These are phyloP conservation scores for Leptodermis oblonga DNA, from an alignment of 257 asterid species.

Conservation along the genomic window DNA sequence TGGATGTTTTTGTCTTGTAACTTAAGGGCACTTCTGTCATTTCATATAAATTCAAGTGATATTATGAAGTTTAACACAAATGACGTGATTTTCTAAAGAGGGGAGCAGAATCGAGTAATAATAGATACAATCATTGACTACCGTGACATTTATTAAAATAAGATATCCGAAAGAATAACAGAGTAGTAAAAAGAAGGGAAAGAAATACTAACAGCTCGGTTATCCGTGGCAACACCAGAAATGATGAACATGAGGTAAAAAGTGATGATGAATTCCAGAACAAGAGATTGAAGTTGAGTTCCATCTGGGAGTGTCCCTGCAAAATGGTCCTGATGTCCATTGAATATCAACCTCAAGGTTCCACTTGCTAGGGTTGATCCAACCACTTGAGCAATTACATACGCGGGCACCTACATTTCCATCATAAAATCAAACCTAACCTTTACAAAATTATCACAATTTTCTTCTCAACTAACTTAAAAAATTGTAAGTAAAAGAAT, in stretches of 20 bases:
- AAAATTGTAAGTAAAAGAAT: no score
- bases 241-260: constrained; percentile 91
- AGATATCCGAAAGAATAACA: no score
- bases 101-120: no score
- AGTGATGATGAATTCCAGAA: constrained; percentile 74
- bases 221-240: constrained; percentile 89
- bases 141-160: no score
- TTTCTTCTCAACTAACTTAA: neutral
- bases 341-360: constrained; percentile 63
- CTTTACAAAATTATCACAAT: neutral
- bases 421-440: constrained; percentile 11
- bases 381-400: constrained; percentile 57
- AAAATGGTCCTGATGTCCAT: constrained; percentile 58
- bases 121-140: no score
- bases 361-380: constrained; percentile 81
- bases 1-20: no score
- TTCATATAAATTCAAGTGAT: no score
- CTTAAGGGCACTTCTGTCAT: no score
- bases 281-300: constrained; percentile 51
- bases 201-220: constrained; percentile 59
- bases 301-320: constrained; percentile 72
- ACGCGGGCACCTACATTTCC: constrained; percentile 60
- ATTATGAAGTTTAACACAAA: no score
- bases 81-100: no score
- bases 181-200: no score